Evolutionary conservation across 2,329 filamentous ascomycete species (phyloP), one percentile per base, ranked within the genome.

Genomic region (Aspergillus tubingensis): DNA sequence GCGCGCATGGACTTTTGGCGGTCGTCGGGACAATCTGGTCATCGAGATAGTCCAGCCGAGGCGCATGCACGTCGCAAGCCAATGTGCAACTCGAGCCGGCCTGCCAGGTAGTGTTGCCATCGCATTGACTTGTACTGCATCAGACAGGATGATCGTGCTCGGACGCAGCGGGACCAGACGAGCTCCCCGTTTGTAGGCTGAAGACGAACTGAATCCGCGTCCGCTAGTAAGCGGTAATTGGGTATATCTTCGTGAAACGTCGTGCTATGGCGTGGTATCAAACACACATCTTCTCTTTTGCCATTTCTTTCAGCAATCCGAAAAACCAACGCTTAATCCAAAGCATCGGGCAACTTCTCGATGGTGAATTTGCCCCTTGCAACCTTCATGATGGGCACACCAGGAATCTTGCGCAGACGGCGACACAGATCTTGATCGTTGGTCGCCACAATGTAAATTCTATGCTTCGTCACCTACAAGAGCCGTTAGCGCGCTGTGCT

Each of bases 311-410:
- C 17, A 19, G 15, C 36, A 8, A 41, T 27, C n/a, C 19, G 15
- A 15, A 5, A 19, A 13, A 32, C 36, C 19, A 17, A 17, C 7
- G n/a, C 36, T 57, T 65, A 68, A 57, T 92, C 88, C 36, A 91
- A 91, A 39, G 91, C 91, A 76, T 92, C 91, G 5, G 93, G 93
- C 64, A 97, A 78, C 70, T 93, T 86, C 82, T 98, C 95, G 71
- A 99, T 95, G 51, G 94, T 89, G 77, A 97, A 98, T 78, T 97
- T 97, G 49, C 91, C 92, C 71, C 91, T 86, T 5, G 90, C 91
- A 27, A 95, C 91, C 71, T 88, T 92, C 82, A 96, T 83, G 58
- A 86, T 84, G 1, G 84, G 84, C 11, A 85, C 83, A 72, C 88
- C 88, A 1, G 88, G 88, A 55, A 95, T 87, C 80, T 96, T 97